phyloP scores from a whole-genome alignment of 306 rosid genomes.

The Begonia masoniana region DNA sequence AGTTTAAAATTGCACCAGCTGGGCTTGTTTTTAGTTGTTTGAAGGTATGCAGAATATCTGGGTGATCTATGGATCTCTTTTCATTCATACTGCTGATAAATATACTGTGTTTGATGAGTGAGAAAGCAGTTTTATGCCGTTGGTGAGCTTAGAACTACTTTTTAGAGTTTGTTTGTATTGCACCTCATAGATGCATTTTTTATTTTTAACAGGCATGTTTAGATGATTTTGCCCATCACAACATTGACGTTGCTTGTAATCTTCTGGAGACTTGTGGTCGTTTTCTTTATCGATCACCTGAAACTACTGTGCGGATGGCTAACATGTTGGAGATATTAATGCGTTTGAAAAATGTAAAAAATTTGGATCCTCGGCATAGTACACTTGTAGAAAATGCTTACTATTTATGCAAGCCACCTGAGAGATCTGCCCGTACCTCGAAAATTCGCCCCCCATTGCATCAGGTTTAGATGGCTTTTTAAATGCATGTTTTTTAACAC shows the following conservation, averaged over 20 bases:
- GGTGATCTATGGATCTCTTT: not conserved
- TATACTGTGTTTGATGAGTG: no score
- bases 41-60: slow-evolving; percentile 44
- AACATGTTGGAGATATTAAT: slow-evolving; percentile 98
- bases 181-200: not conserved
- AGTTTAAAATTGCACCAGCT: slow-evolving; percentile 81
- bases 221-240: slow-evolving; percentile 96
- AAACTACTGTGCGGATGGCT: slow-evolving; percentile 85
- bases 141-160: not conserved
- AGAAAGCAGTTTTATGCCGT: no score
- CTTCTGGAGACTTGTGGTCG: slow-evolving; percentile 98
- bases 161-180: not conserved
- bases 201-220: slow-evolving; percentile 67
- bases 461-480: slow-evolving; percentile 42
- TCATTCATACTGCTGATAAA: no score
- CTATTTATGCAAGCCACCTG: slow-evolving; percentile 98
- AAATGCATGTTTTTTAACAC: not conserved
- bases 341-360: slow-evolving; percentile 98
- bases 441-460: slow-evolving; percentile 98
- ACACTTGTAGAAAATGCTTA: slow-evolving; percentile 98
- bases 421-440: slow-evolving; percentile 85
- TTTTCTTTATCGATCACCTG: slow-evolving; percentile 93
- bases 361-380: slow-evolving; percentile 99
- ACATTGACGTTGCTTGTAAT: slow-evolving; percentile 98
- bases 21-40: slow-evolving; percentile 90